A percentile compares a stretch with the other conserved stretches of the same genome.
phyloP scores from a whole-genome alignment of 176 grass and related monocot genomes.

The Eleusine indica region DNA sequence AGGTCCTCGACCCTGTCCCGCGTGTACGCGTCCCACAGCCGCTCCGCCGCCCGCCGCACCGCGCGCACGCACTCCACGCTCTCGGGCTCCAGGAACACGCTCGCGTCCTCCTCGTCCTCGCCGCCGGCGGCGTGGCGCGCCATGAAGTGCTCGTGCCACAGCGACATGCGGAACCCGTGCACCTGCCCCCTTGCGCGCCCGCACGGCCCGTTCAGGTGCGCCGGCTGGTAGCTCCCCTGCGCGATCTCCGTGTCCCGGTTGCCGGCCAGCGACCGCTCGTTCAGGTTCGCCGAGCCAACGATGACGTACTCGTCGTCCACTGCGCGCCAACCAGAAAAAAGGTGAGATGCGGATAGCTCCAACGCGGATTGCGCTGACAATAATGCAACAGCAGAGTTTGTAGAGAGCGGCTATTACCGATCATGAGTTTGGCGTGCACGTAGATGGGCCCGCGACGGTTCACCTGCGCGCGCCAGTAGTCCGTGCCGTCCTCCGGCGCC shows the following conservation, averaged over 20 bases:
- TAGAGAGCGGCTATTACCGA: constrained; percentile 43
- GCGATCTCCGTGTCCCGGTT: constrained; percentile 89
- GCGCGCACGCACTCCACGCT: constrained; percentile 69
- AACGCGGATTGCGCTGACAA: background rate
- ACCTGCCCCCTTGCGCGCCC: constrained; percentile 52
- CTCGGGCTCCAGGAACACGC: constrained; percentile 53
- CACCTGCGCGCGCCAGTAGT: constrained; percentile 76
- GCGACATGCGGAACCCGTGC: constrained; percentile 70
- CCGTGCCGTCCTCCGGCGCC: constrained; percentile 43
- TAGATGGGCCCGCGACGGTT: constrained; percentile 77
- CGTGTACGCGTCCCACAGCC: constrained; percentile 65
- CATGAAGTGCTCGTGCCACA: constrained; percentile 91
- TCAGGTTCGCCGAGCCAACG: constrained; percentile 88
- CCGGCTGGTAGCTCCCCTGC: constrained; percentile 88
- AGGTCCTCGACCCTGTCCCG: constrained; percentile 61
- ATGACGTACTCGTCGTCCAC: constrained; percentile 91
- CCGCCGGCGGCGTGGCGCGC: background rate
- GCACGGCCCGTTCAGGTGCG: constrained; percentile 56
- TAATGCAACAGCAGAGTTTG: background rate
- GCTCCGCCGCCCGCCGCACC: constrained; percentile 49
- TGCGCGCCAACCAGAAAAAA: constrained; percentile 11
- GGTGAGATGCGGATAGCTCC: background rate
- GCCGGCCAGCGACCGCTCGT: constrained; percentile 89
- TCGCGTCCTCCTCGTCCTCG: background rate
- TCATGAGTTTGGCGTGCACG: constrained; percentile 96